Conservation (phyloP, 2,329 filamentous ascomycete genomes). For the Podosphaera xanthii region DNA sequence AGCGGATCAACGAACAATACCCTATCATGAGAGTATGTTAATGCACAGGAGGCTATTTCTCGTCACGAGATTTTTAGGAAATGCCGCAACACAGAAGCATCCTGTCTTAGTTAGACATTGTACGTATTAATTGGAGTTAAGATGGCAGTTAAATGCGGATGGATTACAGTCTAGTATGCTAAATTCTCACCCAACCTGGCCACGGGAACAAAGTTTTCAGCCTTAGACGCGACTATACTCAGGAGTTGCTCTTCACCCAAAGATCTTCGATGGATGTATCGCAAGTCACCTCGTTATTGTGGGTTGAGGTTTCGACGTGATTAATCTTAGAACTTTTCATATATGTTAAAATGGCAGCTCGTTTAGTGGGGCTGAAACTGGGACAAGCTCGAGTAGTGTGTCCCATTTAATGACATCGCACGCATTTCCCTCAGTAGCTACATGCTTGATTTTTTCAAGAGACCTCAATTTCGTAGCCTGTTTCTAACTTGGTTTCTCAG, state of each 20-base stretch:
- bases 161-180: background rate
- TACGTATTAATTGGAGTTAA: background rate
- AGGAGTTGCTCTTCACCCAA: background rate
- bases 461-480: background rate
- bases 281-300: background rate
- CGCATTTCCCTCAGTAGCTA: background rate
- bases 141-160: background rate
- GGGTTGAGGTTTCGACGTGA: background rate
- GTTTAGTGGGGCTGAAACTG: background rate
- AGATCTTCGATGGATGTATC: background rate
- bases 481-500: background rate
- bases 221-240: background rate
- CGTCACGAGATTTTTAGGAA: background rate
- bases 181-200: background rate
- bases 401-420: background rate
- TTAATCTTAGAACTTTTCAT: background rate
- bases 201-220: background rate
- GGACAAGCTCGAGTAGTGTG: background rate
- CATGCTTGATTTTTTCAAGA: background rate
- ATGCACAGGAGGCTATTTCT: constrained; percentile 18
- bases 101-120: background rate
- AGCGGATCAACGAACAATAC: too few species aligned
- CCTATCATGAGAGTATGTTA: too few species aligned
- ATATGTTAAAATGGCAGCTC: too few species aligned
- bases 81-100: background rate